phyloP scores from a whole-genome alignment of 495 filamentous ascomycete species.

The Parathielavia appendiculata region DNA sequence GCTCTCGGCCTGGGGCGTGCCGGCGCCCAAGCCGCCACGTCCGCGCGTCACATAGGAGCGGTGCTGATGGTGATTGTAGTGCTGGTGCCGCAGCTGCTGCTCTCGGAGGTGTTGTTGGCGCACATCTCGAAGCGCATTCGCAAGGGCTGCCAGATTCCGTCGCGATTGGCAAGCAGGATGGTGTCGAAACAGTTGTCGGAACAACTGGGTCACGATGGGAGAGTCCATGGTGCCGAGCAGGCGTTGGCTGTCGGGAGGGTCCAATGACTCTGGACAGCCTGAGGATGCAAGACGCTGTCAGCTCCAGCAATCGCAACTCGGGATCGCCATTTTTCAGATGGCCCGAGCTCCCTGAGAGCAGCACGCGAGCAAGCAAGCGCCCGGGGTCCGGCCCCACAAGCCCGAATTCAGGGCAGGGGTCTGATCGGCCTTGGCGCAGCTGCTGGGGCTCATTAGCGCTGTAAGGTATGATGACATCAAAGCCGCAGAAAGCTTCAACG shows the following conservation, averaged over 20 bases:
- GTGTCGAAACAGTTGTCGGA: slow-evolving; percentile 75
- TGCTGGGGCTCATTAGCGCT: neutral
- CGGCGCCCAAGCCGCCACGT: slow-evolving; percentile 25
- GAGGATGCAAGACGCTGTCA: slow-evolving; percentile 7
- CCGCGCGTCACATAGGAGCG: slow-evolving; percentile 27
- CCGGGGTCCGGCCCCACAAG: slow-evolving; percentile 8
- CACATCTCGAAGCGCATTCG: slow-evolving; percentile 39
- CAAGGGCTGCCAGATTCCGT: slow-evolving; percentile 42
- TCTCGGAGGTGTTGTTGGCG: slow-evolving; percentile 19
- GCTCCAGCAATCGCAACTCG: slow-evolving; percentile 1
- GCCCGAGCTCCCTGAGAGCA: slow-evolving; percentile 26
- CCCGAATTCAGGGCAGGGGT: neutral
- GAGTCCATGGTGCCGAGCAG: slow-evolving; percentile 65
- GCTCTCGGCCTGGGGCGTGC: slow-evolving; percentile 38
- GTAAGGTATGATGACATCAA: slow-evolving; percentile 30
- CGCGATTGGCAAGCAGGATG: slow-evolving; percentile 63
- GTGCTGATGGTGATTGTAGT: slow-evolving; percentile 24
- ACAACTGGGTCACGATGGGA: slow-evolving; percentile 67
- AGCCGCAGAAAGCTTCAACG: neutral
- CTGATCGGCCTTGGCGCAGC: slow-evolving; percentile 1
- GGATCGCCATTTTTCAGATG: slow-evolving; percentile 23
- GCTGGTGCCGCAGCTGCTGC: slow-evolving; percentile 14
- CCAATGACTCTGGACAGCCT: neutral
- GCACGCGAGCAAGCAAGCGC: neutral
- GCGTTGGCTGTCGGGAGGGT: neutral